These are phyloP conservation scores for Trichocladium antarcticum DNA, from an alignment of 495 filamentous ascomycete species.

Conservation along the genomic window DNA sequence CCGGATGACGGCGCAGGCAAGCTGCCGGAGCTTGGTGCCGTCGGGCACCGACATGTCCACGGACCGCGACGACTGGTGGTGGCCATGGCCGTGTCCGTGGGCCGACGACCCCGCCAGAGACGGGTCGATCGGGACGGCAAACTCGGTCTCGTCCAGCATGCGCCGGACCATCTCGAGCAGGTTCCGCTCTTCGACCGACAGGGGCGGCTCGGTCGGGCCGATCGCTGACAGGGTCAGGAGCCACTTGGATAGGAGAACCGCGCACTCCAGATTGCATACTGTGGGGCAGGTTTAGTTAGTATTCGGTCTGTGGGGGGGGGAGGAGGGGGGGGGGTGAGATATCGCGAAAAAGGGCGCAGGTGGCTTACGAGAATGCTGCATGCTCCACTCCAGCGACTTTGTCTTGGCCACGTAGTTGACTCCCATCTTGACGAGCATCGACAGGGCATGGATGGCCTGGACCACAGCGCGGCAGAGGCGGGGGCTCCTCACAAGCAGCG, in stretches of 20 bases:
- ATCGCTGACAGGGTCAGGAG: constrained; percentile 36
- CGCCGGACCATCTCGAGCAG: constrained; percentile 56
- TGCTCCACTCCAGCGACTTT: constrained; percentile 59
- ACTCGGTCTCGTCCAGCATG: constrained; percentile 68
- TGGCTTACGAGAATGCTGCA: constrained; percentile 52
- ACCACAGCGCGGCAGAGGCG: constrained; percentile 50
- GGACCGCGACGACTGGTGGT: constrained; percentile 25
- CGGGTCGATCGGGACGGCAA: constrained; percentile 48
- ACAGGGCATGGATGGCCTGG: constrained; percentile 58
- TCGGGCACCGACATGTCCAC: constrained; percentile 33
- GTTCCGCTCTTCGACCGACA: constrained; percentile 49
- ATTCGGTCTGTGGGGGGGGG: no score
- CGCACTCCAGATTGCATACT: constrained; percentile 61
- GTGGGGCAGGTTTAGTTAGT: not conserved
- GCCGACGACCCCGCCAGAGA: constrained; percentile 28
- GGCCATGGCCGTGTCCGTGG: constrained; percentile 16
- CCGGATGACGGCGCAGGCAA: constrained; percentile 51
- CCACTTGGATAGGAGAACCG: constrained; percentile 51
- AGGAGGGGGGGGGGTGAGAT: no score
- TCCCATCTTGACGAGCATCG: constrained; percentile 55
- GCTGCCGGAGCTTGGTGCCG: constrained; percentile 45
- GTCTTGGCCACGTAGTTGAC: constrained; percentile 59
- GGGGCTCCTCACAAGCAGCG: constrained; percentile 45
- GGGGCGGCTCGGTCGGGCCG: constrained; percentile 33
- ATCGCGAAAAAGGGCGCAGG: not conserved